phyloP scores from a whole-genome alignment of 768 basidiomycete genomes.

The Phaeotremella fagi region DNA sequence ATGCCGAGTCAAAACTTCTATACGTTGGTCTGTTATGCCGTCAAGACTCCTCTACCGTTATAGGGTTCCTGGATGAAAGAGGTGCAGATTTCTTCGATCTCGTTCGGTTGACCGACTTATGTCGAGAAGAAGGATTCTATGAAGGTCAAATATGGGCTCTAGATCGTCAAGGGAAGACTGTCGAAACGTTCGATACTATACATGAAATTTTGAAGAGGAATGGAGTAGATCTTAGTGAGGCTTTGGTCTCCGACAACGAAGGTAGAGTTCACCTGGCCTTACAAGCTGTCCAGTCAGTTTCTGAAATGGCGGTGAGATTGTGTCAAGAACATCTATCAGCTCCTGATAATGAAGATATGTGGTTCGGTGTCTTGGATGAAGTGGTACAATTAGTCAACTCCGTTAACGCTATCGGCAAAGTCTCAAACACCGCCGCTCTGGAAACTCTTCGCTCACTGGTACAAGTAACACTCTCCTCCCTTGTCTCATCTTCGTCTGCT shows the following conservation, averaged over 20 bases:
- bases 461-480: conserved; percentile 73
- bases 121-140: conserved; percentile 63
- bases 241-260: conserved; percentile 7
- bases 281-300: conserved; percentile 56
- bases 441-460: conserved; percentile 65
- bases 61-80: conserved; percentile 59
- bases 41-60: conserved; percentile 62
- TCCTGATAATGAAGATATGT: conserved; percentile 70
- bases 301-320: conserved; percentile 60
- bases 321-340: conserved; percentile 59
- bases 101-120: conserved; percentile 57
- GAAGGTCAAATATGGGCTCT: conserved; percentile 79
- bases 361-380: conserved; percentile 77
- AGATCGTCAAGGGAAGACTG: conserved; percentile 61
- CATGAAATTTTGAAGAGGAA: conserved; percentile 49
- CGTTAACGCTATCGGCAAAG: conserved; percentile 35
- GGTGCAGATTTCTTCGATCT: conserved; percentile 59
- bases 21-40: conserved; percentile 72
- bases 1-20: conserved; percentile 55
- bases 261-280: conserved; percentile 17
- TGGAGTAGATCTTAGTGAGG: conserved; percentile 28
- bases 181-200: conserved; percentile 63
- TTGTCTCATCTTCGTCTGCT: conserved; percentile 76
- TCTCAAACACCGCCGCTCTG: conserved; percentile 36
- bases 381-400: conserved; percentile 75